A percentile compares a stretch with the other conserved stretches of the same genome.
Conservation (phyloP, 1,139 yeast species). For the Candida anutae region DNA sequence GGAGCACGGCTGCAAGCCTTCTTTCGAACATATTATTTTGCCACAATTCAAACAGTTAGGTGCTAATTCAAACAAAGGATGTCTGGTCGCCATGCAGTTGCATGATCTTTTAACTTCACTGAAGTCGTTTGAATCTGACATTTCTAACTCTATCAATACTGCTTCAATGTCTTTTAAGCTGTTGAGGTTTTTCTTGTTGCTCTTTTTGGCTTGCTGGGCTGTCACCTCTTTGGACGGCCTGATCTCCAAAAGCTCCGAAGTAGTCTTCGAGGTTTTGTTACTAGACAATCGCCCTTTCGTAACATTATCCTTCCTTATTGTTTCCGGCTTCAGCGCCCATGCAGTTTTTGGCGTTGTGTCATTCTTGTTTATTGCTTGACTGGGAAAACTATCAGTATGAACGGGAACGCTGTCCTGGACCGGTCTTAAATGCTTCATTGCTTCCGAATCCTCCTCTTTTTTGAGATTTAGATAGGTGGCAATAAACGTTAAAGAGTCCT, state of each 20-base stretch:
- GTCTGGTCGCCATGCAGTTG: conserved; percentile 77
- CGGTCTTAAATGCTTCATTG: conserved; percentile 1
- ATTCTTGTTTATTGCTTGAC: too few species aligned
- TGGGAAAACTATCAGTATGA: too few species aligned
- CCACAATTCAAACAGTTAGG: conserved; percentile 96
- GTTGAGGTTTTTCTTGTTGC: conserved; percentile 25
- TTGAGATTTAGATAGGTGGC: conserved; percentile 19
- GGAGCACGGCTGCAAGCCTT: conserved; percentile 87
- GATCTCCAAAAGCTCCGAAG: conserved; percentile 29
- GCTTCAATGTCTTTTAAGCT: conserved; percentile 54
- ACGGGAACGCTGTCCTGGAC: too few species aligned
- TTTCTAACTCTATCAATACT: conserved; percentile 29
- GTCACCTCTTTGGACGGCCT: conserved; percentile 16
- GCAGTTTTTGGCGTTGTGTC: conserved; percentile 11
- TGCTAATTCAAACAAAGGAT: conserved; percentile 80
- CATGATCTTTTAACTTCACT: conserved; percentile 34
- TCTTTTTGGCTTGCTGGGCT: conserved; percentile 18
- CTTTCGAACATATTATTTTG: conserved; percentile 80
- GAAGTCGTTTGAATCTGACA: conserved; percentile 9
- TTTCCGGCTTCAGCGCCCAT: too few species aligned
- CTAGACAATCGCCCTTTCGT: conserved; percentile 12
- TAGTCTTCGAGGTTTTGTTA: conserved; percentile 21
- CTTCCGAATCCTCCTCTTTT: conserved; percentile 10
- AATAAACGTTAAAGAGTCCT: conserved; percentile 34
- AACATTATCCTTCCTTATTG: conserved; percentile 14